These are phyloP conservation scores for Drechslera avenae DNA, from an alignment of 2,329 filamentous ascomycete genomes.

Conservation along the genomic window DNA sequence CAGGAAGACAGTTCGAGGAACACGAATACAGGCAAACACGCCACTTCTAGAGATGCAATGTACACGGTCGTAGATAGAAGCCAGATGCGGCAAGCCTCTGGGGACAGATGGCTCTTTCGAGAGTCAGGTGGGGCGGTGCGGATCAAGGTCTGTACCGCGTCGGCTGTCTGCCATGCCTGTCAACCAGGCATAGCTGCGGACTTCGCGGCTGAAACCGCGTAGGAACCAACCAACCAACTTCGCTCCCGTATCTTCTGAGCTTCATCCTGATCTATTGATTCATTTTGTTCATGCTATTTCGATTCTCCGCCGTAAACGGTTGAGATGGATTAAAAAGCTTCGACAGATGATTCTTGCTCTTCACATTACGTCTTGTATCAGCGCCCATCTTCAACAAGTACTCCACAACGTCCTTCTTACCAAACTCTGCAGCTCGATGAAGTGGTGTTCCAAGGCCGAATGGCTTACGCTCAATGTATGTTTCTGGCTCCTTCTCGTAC, in stretches of 20 bases:
- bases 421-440: conserved; percentile 14
- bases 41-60: conserved; percentile 4
- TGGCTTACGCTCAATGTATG: conserved; percentile 4
- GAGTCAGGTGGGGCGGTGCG: conserved; percentile 10
- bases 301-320: too few relatives aligned
- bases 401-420: conserved; percentile 9
- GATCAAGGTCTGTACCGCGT: conserved; percentile 15
- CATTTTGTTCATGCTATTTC: too few relatives aligned
- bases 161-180: conserved; percentile 12
- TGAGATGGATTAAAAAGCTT: too few relatives aligned
- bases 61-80: conserved; percentile 5
- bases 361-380: too few relatives aligned
- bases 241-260: too few relatives aligned
- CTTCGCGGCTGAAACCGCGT: conserved; percentile 14
- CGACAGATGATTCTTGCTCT: too few relatives aligned
- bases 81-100: conserved; percentile 10
- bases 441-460: conserved; percentile 15
- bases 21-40: conserved; percentile 7
- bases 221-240: conserved; percentile 10
- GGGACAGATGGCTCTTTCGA: conserved; percentile 13
- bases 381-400: conserved; percentile 13
- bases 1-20: too few relatives aligned
- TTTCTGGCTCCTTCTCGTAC: conserved; percentile 8
- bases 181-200: conserved; percentile 14
- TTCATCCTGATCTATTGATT: too few relatives aligned